phyloP scores from a whole-genome alignment of 176 grass and related monocot genomes.

The Dactylis glomerata region DNA sequence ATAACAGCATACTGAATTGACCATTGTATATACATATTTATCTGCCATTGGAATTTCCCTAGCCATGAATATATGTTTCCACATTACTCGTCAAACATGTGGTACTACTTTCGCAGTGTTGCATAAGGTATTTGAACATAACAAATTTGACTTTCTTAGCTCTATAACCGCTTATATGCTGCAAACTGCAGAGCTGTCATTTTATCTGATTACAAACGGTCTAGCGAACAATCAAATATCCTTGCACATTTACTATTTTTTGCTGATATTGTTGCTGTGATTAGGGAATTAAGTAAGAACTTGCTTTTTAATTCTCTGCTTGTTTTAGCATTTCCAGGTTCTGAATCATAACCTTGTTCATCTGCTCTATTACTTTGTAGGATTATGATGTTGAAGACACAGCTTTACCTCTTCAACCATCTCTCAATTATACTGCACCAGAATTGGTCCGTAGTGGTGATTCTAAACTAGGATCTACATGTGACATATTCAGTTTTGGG shows the following conservation, averaged over 20 bases:
- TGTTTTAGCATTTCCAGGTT: not conserved
- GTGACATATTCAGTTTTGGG: slow-evolving; percentile 96
- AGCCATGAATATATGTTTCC: not conserved
- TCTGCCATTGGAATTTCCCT: not conserved
- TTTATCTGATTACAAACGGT: not conserved
- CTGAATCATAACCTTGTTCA: slow-evolving; percentile 21
- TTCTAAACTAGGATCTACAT: slow-evolving; percentile 58
- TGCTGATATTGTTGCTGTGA: not conserved
- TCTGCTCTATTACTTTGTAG: slow-evolving; percentile 43
- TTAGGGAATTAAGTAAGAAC: slow-evolving; percentile 7
- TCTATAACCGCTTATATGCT: not conserved
- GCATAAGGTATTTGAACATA: slow-evolving; percentile 7
- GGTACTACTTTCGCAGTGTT: not conserved
- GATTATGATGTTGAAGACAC: slow-evolving; percentile 98
- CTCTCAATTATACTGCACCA: slow-evolving; percentile 90
- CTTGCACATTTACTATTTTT: not conserved
- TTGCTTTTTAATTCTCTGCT: not conserved
- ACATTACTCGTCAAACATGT: not conserved
- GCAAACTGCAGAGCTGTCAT: not conserved
- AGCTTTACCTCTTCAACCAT: slow-evolving; percentile 87
- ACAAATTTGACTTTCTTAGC: not conserved
- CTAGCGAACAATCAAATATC: not conserved
- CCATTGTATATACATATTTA: not conserved
- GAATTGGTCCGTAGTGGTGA: slow-evolving; percentile 84
- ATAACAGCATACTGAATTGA: not conserved